Evolutionary conservation across 345 rosid species (phyloP), one percentile per base, ranked within the genome.

Genomic region (Fremontodendron californicum): DNA sequence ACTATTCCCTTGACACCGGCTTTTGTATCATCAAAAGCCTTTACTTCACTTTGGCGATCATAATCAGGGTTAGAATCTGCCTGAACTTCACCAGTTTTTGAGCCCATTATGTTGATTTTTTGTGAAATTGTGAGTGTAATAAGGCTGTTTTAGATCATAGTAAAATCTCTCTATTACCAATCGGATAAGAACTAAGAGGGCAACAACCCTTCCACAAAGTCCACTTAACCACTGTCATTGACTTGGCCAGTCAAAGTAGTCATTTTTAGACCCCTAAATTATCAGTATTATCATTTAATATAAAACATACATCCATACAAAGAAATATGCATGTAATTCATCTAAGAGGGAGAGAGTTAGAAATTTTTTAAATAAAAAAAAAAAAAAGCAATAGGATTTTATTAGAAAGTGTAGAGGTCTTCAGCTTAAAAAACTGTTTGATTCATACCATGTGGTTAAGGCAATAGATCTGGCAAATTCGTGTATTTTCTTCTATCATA

Each of bases 1-100:
- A 75, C 77, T 11, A 85, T 76, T 54, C 87, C 87, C 60, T 85
- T 80, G 8, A 85, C 87, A 13, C 84, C 85, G 3, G 80, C 76
- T 57, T 80, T 82, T 5, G 84, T 35, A 54, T 82, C 82, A 37
- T 85, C 87, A 35, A 85, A 85, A 27, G 85, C 82, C 78, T 82
- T 74, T 1, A 76, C 40, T 42, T 83, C 86, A 9, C 42, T 74
- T 58, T 42, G 21, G 25, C 42, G 35, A 25, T 57, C 66, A n/a
- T 58, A 74, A 39, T 42, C 37, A 2, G 18, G 10, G 46, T 37
- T 40, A 12, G 9, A 35, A 57, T 40, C 25, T 40, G 9, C 49
- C 1, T 57, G 77, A 21, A 55, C 18, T 57, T 55, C 82, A 71
- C 73, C 33, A 4, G 55, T 69, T 27, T 43, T 18, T 25, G 73